A percentile compares a stretch with the other conserved stretches of the same genome.
Conservation (phyloP, 2,329 filamentous ascomycete genomes). For the Aspergillus carbonarius region DNA sequence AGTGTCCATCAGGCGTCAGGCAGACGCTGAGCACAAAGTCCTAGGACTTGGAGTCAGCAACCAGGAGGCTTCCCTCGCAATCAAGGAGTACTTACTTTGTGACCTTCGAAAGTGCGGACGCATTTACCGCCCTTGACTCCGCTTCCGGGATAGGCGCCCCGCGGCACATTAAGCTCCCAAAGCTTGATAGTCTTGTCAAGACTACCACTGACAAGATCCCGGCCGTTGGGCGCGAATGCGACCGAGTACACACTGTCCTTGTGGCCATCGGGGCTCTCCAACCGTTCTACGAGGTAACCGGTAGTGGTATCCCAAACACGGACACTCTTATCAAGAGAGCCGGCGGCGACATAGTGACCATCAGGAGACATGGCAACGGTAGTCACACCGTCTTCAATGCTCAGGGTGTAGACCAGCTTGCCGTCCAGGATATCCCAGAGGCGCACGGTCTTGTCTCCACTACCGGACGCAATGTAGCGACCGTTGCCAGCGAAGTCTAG, state of each 20-base stretch:
- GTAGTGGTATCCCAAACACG: conserved; percentile 91
- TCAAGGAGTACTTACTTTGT: conserved; percentile 66
- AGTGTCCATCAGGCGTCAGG: conserved; percentile 86
- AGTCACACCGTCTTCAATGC: conserved; percentile 94
- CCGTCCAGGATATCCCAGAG: conserved; percentile 93
- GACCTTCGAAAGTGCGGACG: conserved; percentile 94
- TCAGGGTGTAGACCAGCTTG: conserved; percentile 77
- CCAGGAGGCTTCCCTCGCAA: neutral
- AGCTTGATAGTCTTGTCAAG: conserved; percentile 99
- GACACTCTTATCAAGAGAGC: conserved; percentile 95
- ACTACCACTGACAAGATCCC: conserved; percentile 90
- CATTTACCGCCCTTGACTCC: conserved; percentile 85
- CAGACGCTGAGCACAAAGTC: conserved; percentile 97
- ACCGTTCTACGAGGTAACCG: conserved; percentile 82
- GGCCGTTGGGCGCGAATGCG: conserved; percentile 89
- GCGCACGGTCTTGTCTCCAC: conserved; percentile 89
- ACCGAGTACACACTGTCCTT: conserved; percentile 97
- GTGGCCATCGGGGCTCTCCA: conserved; percentile 91
- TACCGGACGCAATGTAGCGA: conserved; percentile 90
- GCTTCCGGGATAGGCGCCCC: conserved; percentile 63
- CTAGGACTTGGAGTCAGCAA: conserved; percentile 43
- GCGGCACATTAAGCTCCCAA: conserved; percentile 84
- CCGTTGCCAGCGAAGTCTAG: conserved; percentile 93
- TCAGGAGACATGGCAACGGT: conserved; percentile 97
- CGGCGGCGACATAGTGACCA: conserved; percentile 89